Conservation (phyloP, 129 eudicot genomes). For the Arctium lappa region DNA sequence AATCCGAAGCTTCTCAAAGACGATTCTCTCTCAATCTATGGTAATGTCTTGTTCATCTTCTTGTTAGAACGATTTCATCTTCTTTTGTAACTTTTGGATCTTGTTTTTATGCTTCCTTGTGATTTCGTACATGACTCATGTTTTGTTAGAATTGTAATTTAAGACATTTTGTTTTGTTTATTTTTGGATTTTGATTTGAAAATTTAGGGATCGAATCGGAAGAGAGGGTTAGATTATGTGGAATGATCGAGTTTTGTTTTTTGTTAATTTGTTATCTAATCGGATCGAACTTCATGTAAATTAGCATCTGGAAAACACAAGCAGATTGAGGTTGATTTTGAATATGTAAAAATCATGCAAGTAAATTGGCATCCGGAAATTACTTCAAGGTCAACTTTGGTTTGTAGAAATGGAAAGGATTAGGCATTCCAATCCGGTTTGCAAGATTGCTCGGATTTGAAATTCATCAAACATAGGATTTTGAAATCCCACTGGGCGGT, state of each 20-base stretch:
- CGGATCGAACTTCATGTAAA: not conserved
- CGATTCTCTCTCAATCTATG: constrained; percentile 84
- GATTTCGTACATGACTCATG: not conserved
- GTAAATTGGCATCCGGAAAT: not conserved
- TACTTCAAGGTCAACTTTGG: not conserved
- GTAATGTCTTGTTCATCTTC: constrained; percentile 24
- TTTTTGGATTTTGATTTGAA: not conserved
- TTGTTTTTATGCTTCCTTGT: not conserved
- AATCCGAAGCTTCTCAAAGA: constrained; percentile 62
- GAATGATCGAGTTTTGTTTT: not conserved
- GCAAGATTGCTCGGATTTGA: too few relatives aligned
- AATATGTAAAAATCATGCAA: not conserved
- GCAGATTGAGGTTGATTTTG: not conserved
- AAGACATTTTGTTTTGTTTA: not conserved
- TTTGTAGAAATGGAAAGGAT: too few relatives aligned
- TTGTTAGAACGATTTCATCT: not conserved
- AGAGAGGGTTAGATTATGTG: not conserved
- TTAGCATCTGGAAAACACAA: not conserved
- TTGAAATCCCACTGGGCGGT: too few relatives aligned
- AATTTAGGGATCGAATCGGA: not conserved
- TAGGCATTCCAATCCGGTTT: too few relatives aligned
- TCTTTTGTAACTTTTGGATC: not conserved
- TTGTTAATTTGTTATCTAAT: not conserved
- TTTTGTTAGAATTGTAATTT: not conserved
- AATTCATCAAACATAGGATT: too few relatives aligned